Percentiles rank a stretch among this genome's conserved stretches.
Conservation (phyloP, 257 asterid species). For the Lantana camara region DNA sequence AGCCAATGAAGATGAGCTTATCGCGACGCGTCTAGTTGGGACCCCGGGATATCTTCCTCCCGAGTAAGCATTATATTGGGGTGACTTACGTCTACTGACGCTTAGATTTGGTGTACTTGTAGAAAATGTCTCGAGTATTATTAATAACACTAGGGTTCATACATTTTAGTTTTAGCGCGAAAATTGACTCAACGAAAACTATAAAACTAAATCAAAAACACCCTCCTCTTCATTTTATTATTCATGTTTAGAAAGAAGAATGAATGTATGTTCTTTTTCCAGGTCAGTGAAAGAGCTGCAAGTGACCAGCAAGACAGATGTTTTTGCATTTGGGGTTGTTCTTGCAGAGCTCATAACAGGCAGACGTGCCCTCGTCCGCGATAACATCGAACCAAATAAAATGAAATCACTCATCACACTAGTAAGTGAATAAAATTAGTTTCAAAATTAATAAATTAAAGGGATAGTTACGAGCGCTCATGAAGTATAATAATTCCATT, state of each 20-base stretch:
- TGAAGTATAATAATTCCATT: no score
- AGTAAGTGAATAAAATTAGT: constrained; percentile 67
- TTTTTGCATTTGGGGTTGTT: constrained; percentile 88
- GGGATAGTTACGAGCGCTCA: no score
- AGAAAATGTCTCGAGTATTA: no score
- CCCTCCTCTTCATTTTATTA: not conserved
- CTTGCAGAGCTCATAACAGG: constrained; percentile 86
- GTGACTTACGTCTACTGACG: no score
- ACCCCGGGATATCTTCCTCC: constrained; percentile 96
- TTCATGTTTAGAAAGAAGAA: not conserved
- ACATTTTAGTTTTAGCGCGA: no score
- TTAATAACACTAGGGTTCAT: no score
- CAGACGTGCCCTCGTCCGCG: constrained; percentile 76
- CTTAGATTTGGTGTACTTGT: no score
- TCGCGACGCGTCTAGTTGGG: constrained; percentile 79
- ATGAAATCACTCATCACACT: constrained; percentile 79
- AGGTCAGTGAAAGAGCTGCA: constrained; percentile 88
- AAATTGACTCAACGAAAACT: no score
- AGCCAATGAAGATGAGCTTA: constrained; percentile 63
- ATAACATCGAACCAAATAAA: constrained; percentile 55
- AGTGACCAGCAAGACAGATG: constrained; percentile 83
- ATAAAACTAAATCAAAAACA: no score
- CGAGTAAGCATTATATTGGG: constrained; percentile 67
- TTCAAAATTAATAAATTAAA: no score
- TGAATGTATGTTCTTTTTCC: constrained; percentile 10